Conservation (phyloP, 257 asterid genomes). For the Ajuga chamaepitys region DNA sequence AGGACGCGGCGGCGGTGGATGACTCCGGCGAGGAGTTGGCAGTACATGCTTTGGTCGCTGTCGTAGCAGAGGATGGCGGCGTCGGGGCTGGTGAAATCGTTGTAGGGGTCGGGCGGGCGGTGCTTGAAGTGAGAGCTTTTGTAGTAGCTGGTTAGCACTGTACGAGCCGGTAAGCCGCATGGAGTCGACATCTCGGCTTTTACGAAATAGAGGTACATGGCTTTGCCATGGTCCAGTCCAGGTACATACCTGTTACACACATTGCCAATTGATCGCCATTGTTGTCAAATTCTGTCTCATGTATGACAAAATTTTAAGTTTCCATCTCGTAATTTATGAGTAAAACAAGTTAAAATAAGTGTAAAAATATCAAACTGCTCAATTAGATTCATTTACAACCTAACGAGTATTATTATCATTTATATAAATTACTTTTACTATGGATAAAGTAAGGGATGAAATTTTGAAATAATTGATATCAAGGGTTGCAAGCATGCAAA, state of each 20-base stretch:
- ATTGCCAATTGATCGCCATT: too few species aligned
- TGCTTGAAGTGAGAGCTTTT: slow-evolving; percentile 56
- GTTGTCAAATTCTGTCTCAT: too few species aligned
- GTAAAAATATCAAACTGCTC: too few species aligned
- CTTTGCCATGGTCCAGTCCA: slow-evolving; percentile 66
- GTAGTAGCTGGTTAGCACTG: slow-evolving; percentile 77
- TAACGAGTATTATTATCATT: too few species aligned
- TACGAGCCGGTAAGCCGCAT: slow-evolving; percentile 65
- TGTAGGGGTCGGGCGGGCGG: slow-evolving; percentile 51
- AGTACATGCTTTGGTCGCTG: slow-evolving; percentile 75
- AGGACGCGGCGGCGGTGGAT: slow-evolving; percentile 66
- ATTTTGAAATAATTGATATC: too few species aligned
- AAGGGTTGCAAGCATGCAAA: too few species aligned
- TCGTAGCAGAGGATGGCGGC: slow-evolving; percentile 59
- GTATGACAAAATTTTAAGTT: too few species aligned
- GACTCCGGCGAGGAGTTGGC: slow-evolving; percentile 70
- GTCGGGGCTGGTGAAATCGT: slow-evolving; percentile 69
- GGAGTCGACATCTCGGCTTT: slow-evolving; percentile 71
- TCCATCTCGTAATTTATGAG: too few species aligned
- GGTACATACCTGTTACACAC: slow-evolving; percentile 28
- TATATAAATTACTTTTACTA: too few species aligned
- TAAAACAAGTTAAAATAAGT: too few species aligned
- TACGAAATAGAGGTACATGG: slow-evolving; percentile 73
- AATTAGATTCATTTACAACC: too few species aligned
- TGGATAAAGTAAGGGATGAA: too few species aligned